These are phyloP conservation scores for Pilaira anomala DNA, from an alignment of 192 early-diverging fungal genomes.

Conservation along the genomic window DNA sequence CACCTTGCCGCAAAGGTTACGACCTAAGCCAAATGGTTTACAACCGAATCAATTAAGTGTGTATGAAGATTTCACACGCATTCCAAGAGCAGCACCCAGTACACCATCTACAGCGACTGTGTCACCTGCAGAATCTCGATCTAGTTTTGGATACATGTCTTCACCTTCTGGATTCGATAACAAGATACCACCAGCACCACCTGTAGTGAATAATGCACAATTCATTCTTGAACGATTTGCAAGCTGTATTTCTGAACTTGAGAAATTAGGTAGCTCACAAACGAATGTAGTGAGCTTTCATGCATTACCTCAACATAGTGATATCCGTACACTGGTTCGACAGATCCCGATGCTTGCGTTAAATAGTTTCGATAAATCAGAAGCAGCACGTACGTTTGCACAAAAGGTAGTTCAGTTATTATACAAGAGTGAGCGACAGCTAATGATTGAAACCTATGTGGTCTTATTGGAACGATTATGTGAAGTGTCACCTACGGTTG, in stretches of 20 bases:
- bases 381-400: constrained; percentile 76
- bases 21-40: constrained; percentile 80
- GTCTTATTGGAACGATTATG: constrained; percentile 80
- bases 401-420: constrained; percentile 84
- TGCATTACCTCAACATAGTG: constrained; percentile 73
- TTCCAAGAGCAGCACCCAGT: constrained; percentile 23
- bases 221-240: constrained; percentile 58
- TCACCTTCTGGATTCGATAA: constrained; percentile 1
- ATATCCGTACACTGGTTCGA: constrained; percentile 67
- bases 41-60: constrained; percentile 72
- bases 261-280: constrained; percentile 61
- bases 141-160: neutral
- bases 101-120: neutral
- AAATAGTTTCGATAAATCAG: constrained; percentile 68
- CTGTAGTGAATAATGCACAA: constrained; percentile 34
- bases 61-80: constrained; percentile 80
- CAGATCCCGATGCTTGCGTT: constrained; percentile 69
- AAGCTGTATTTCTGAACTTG: constrained; percentile 70
- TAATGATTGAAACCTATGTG: constrained; percentile 83
- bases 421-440: constrained; percentile 69
- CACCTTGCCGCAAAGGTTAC: constrained; percentile 81
- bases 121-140: neutral
- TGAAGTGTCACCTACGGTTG: constrained; percentile 74
- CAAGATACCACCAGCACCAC: neutral
- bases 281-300: constrained; percentile 48